These are phyloP conservation scores for Gossypium turneri DNA, from an alignment of 345 rosid genomes.

Conservation along the genomic window DNA sequence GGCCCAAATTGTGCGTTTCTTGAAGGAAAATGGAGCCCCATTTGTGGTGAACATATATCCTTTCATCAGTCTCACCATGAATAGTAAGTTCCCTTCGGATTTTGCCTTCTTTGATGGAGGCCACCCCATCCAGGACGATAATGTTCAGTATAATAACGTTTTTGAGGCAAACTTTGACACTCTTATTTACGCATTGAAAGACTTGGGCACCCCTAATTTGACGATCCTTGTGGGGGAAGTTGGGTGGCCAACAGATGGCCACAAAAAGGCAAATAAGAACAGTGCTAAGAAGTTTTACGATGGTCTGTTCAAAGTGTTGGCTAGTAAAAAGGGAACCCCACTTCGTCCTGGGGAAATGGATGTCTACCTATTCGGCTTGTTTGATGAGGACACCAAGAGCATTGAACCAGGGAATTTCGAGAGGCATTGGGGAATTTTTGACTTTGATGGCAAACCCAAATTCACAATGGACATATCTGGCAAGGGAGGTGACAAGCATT, in stretches of 20 bases:
- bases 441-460: conserved; percentile 70
- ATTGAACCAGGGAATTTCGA: conserved; percentile 69
- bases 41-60: conserved; percentile 89
- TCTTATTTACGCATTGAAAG: conserved; percentile 58
- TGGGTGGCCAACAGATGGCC: conserved; percentile 93
- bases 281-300: conserved; percentile 61
- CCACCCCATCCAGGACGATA: conserved; percentile 30
- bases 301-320: conserved; percentile 61
- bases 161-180: conserved; percentile 88
- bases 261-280: conserved; percentile 24
- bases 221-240: conserved; percentile 65
- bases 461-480: conserved; percentile 67
- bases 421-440: conserved; percentile 88
- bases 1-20: conserved; percentile 39
- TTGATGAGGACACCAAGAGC: conserved; percentile 79
- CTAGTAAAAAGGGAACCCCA: conserved; percentile 55
- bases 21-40: conserved; percentile 42
- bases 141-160: conserved; percentile 47
- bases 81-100: conserved; percentile 50
- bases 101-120: conserved; percentile 56
- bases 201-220: conserved; percentile 38
- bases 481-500: conserved; percentile 40
- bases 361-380: conserved; percentile 55
- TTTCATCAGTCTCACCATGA: conserved; percentile 66
- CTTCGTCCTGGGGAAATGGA: conserved; percentile 50